Conservation (phyloP, 2,329 filamentous ascomycete species). For the Cordyceps farinosa region DNA sequence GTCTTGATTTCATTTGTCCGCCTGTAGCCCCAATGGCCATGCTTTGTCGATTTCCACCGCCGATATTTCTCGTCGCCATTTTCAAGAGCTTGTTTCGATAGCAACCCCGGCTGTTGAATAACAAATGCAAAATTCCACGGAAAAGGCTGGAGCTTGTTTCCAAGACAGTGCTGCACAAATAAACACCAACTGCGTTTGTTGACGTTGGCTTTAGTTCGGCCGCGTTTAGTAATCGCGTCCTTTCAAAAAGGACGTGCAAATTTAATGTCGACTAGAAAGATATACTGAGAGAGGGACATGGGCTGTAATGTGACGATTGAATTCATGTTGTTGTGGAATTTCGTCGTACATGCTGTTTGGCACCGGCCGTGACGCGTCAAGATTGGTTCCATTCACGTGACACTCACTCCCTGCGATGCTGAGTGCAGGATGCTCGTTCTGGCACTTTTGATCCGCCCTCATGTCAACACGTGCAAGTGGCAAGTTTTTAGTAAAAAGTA, state of each 20-base stretch:
- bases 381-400: neutral
- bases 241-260: neutral
- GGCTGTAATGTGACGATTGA: no score
- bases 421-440: neutral
- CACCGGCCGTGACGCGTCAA: neutral
- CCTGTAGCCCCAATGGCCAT: slow-evolving; percentile 26
- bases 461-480: no score
- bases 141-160: neutral
- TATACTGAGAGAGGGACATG: no score
- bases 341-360: neutral
- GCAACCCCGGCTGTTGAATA: neutral
- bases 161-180: neutral
- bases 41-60: slow-evolving; percentile 33
- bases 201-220: neutral
- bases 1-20: slow-evolving; percentile 37
- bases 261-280: neutral
- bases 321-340: no score
- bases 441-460: neutral
- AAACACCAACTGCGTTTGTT: neutral
- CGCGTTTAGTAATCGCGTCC: neutral
- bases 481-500: neutral
- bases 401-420: neutral
- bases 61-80: slow-evolving; percentile 24
- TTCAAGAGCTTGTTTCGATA: neutral
- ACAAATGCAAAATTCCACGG: neutral